A percentile compares a stretch with the other conserved stretches of the same genome.
These are phyloP conservation scores for Emmonsiellopsis sp. DNA, from an alignment of 2,329 filamentous ascomycete species.

Conservation along the genomic window DNA sequence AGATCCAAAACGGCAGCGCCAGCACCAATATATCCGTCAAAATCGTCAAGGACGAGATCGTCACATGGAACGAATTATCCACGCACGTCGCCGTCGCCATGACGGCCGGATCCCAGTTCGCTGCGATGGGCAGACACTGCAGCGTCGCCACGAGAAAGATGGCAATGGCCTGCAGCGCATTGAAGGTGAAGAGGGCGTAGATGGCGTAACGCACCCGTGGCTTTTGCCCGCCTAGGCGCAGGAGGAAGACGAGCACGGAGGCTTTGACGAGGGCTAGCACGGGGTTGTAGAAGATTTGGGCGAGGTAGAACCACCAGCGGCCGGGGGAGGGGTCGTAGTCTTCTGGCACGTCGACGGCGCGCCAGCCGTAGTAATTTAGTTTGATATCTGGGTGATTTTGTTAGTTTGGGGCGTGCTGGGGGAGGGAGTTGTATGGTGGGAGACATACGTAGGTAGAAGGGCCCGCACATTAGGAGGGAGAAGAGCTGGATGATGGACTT, in stretches of 20 bases:
- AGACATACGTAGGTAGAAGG: neutral
- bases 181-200: conserved; percentile 15
- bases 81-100: conserved; percentile 21
- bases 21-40: conserved; percentile 33
- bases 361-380: neutral
- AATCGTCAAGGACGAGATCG: conserved; percentile 31
- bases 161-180: conserved; percentile 25
- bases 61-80: conserved; percentile 23
- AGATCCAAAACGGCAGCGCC: conserved; percentile 32
- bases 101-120: conserved; percentile 22
- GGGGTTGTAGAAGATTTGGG: conserved; percentile 2
- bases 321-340: neutral
- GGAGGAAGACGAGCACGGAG: conserved; percentile 3
- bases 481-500: neutral
- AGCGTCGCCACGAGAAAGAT: conserved; percentile 31
- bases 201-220: neutral
- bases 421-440: neutral
- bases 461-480: neutral
- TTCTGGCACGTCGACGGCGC: neutral
- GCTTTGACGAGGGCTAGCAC: neutral
- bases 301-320: conserved; percentile 1
- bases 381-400: neutral
- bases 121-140: conserved; percentile 30
- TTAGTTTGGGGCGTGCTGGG: neutral
- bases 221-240: neutral